A percentile compares a stretch with the other conserved stretches of the same genome.
These are phyloP conservation scores for Sphaerobolus stellatus DNA, from an alignment of 1,284 basidiomycete species.

Conservation along the genomic window DNA sequence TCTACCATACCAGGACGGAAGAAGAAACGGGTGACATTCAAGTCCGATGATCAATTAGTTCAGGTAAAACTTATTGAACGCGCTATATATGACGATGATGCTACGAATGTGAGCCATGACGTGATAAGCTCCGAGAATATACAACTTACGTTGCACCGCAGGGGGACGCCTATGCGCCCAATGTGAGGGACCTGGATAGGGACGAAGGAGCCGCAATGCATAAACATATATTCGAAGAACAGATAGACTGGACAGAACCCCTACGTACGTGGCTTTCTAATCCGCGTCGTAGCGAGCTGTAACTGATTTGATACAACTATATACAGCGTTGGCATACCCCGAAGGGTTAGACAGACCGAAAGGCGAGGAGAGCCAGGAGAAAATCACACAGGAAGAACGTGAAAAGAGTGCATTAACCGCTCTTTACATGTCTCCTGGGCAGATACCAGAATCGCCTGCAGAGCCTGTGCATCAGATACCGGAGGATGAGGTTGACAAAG, in stretches of 20 bases:
- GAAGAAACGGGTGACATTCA: constrained; percentile 76
- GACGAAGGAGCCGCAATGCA: constrained; percentile 81
- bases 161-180: constrained; percentile 51
- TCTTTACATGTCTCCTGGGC: constrained; percentile 62
- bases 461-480: constrained; percentile 60
- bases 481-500: constrained; percentile 67
- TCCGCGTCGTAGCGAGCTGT: constrained; percentile 4
- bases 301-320: constrained; percentile 8
- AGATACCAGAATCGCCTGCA: constrained; percentile 74
- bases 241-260: constrained; percentile 79
- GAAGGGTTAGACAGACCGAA: constrained; percentile 51
- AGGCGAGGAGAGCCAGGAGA: constrained; percentile 67
- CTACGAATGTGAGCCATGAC: constrained; percentile 66
- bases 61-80: constrained; percentile 74
- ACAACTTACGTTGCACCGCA: neutral
- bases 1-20: constrained; percentile 50
- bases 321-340: constrained; percentile 61
- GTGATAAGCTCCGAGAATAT: neutral
- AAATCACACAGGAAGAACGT: constrained; percentile 64
- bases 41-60: constrained; percentile 67
- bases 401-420: constrained; percentile 75
- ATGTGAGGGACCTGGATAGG: constrained; percentile 77
- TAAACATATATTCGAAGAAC: constrained; percentile 76
- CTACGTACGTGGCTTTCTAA: constrained; percentile 50
- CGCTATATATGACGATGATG: constrained; percentile 82